Base-by-base conservation (phyloP, 768 basidiomycete genomes). In the Boletus subparvulus region DNA sequence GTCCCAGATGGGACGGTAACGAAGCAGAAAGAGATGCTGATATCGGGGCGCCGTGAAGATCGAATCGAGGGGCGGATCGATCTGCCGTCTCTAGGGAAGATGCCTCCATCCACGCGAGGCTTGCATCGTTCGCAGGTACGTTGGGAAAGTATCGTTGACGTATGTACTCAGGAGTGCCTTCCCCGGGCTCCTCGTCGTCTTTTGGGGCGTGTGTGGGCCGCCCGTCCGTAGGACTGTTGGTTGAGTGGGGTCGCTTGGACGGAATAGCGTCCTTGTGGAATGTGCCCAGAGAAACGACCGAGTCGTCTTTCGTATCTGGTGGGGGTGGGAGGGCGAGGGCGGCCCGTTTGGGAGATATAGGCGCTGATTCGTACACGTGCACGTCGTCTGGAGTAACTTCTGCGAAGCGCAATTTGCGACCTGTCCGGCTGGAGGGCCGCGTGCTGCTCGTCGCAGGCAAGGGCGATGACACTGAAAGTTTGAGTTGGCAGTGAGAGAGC, bases 81-180 rank as follows among this genome's bases (percentile, higher is more conserved):
- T 68, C 11, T 8, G 46, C 26, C 3, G 55, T 13, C 3, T 57
- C 59, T 1, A 26, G 41, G 13, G 63, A 33, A 1, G 73, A 51
- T 4, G 69, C 33, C 13, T 76, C 59, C 71, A 96, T 88, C 95
- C 95, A 98, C 33, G 83, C 86, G 10, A 97, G 76, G 46, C 82
- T 84, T 7, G 92, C 86, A 60, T 93, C 84, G 61, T 87, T 77
- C 11, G 80, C 71, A 5, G 86, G 80, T 2, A 84, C 82, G 54
- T 81, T 71, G 0, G 94, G 91, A 65, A 97, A 97, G 74, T 86
- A 96, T 39, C 85, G 86, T 26, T 78, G 80, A 26, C 92, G 87
- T 54, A 96, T 94, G 65, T 88, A 82, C 68, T 93, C 92, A 4
- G 93, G 84, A 0, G 88, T 86, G 7, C 90, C 90, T 65, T 88